phyloP scores from a whole-genome alignment of 331 rosid species.

The Erythrophleum ivorense region DNA sequence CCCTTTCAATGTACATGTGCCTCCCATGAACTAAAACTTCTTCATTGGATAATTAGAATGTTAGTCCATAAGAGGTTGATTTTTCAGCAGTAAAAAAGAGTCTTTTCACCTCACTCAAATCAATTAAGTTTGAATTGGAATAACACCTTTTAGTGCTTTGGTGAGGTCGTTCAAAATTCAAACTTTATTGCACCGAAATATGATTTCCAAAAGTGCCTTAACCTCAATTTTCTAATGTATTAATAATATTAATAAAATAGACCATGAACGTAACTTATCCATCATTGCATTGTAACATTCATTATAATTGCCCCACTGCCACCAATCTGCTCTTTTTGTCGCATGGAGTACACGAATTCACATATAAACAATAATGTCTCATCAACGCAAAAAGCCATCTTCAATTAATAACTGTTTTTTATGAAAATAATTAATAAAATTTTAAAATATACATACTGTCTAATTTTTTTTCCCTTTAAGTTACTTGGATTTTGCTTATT shows the following conservation, averaged over 20 bases:
- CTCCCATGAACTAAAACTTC: not conserved
- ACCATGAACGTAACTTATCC: not conserved
- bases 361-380: not conserved
- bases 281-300: not conserved
- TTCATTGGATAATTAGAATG: not conserved
- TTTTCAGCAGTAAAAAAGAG: not conserved
- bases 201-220: not conserved
- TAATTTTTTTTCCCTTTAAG: no score
- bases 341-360: not conserved
- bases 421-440: not conserved
- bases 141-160: not conserved
- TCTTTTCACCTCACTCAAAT: conserved; percentile 12
- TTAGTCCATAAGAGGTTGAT: not conserved
- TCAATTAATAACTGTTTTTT: no score
- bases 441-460: not conserved
- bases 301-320: not conserved
- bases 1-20: not conserved
- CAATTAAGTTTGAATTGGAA: conserved; percentile 16
- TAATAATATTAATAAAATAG: not conserved
- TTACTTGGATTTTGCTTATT: no score
- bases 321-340: not conserved
- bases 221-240: not conserved
- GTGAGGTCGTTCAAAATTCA: not conserved
- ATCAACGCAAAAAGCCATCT: not conserved
- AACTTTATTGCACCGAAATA: conserved; percentile 26